phyloP scores from a whole-genome alignment of 345 rosid species.

The Raphanus sativus region DNA sequence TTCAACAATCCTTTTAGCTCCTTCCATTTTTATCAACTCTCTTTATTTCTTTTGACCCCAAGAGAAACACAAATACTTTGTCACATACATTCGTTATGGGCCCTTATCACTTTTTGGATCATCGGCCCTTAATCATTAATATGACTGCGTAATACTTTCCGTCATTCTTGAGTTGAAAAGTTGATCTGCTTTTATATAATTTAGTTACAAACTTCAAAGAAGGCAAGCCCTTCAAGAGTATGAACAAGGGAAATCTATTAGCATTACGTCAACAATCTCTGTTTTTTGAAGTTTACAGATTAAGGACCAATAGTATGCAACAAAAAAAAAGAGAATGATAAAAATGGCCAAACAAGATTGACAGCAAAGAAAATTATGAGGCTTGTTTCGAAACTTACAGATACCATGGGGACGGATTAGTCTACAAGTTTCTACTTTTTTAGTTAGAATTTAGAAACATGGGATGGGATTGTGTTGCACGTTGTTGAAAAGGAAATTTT shows the following conservation, averaged over 20 bases:
- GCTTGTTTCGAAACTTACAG: neutral
- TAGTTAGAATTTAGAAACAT: neutral
- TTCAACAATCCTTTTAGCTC: neutral
- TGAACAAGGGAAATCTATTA: neutral
- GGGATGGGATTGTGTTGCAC: conserved; percentile 18
- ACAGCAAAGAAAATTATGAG: neutral
- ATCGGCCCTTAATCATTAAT: conserved; percentile 3
- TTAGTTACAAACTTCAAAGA: neutral
- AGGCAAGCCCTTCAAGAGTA: neutral
- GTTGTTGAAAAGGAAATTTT: conserved; percentile 9
- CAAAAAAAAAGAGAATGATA: conserved; percentile 6
- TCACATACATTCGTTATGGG: neutral
- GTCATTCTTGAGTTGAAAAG: conserved; percentile 8
- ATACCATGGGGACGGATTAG: neutral
- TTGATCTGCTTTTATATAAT: neutral
- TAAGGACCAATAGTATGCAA: neutral
- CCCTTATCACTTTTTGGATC: neutral
- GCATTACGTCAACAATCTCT: neutral
- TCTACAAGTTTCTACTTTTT: conserved; percentile 6
- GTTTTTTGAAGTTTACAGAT: neutral
- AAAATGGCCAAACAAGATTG: neutral
- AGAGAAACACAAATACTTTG: neutral
- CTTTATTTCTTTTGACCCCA: neutral
- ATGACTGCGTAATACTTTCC: conserved; percentile 8
- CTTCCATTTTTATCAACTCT: conserved; percentile 1